Evolutionary conservation across 768 basidiomycete species (phyloP), one percentile per base, ranked within the genome.

Genomic region (Auricularia heimuer): DNA sequence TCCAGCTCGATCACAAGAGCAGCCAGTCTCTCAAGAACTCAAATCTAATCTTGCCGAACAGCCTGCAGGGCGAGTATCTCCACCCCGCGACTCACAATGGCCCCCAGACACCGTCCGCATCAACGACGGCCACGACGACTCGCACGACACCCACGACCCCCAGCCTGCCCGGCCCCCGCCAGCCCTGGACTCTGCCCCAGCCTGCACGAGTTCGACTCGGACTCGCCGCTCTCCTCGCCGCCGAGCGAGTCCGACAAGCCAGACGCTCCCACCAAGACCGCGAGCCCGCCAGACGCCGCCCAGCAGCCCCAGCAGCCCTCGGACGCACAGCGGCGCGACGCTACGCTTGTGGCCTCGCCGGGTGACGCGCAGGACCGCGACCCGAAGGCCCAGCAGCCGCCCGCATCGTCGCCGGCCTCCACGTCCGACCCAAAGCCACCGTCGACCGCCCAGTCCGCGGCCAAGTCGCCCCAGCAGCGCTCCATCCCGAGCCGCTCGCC

Each of bases 1-100:
- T 82, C 75, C 79, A 80, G 75, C 76, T 82, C 76, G 81, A 82
- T 82, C 81, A 75, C 69, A 79, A 79, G 75, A 78, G 75, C 71
- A 75, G 69, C 72, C 73, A 39, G 68, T 71, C 60, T 66, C 77
- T 69, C 75, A 72, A 74, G 75, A 76, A 77, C 70, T 70, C 75
- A 75, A 73, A 78, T 76, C 75, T 77, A 71, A 77, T 78, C 75
- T 77, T 77, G 70, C 72, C 75, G 70, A 71, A 71, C 34, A 24
- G 36, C 36, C 62, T 63, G 12, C 35, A 44, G 36, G 62, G 29
- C 24, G 18, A 39, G 37, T 63, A 35, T 63, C n/a, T 42, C 29
- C 12, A 21, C 24, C 16, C 10, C 18, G 18, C 35, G 35, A 1
- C 21, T 18, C 4, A 21, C 16, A 18, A 51, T 6, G 18, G 6